phyloP scores from a whole-genome alignment of 164 flowering plant genomes.

The Umbellularia californica region DNA sequence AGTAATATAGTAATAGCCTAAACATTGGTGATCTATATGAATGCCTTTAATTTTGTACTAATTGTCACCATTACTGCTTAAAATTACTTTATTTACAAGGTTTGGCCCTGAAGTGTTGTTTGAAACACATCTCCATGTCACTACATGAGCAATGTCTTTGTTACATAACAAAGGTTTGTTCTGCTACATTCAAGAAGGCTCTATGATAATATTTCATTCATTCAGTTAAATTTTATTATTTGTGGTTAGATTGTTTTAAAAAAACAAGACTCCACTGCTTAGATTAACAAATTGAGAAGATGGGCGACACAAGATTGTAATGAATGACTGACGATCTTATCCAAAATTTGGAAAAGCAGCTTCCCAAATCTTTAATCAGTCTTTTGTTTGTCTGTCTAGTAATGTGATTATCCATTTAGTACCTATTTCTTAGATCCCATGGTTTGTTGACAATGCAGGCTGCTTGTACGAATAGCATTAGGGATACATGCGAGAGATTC shows the following conservation, averaged over 20 bases:
- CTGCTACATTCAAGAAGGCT: too few species aligned
- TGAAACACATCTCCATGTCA: neutral
- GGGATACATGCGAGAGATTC: slow-evolving; percentile 73
- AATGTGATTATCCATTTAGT: neutral
- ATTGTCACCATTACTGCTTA: neutral
- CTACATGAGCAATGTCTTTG: too few species aligned
- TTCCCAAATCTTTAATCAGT: neutral
- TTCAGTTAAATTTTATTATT: neutral
- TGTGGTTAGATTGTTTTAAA: neutral
- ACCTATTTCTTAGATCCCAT: neutral
- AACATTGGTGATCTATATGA: too few species aligned
- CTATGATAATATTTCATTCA: too few species aligned
- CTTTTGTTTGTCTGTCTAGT: neutral
- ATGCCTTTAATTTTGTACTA: too few species aligned
- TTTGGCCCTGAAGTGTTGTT: neutral
- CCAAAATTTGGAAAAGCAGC: neutral
- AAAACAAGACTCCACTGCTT: neutral
- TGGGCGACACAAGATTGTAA: neutral
- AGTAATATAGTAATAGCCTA: too few species aligned
- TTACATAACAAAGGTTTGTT: too few species aligned
- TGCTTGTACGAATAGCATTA: slow-evolving; percentile 30
- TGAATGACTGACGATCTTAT: neutral
- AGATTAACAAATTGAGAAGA: neutral
- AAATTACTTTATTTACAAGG: neutral
- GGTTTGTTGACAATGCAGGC: slow-evolving; percentile 30